These are phyloP conservation scores for Daedaleopsis nitida DNA, from an alignment of 768 basidiomycete genomes.

Conservation along the genomic window DNA sequence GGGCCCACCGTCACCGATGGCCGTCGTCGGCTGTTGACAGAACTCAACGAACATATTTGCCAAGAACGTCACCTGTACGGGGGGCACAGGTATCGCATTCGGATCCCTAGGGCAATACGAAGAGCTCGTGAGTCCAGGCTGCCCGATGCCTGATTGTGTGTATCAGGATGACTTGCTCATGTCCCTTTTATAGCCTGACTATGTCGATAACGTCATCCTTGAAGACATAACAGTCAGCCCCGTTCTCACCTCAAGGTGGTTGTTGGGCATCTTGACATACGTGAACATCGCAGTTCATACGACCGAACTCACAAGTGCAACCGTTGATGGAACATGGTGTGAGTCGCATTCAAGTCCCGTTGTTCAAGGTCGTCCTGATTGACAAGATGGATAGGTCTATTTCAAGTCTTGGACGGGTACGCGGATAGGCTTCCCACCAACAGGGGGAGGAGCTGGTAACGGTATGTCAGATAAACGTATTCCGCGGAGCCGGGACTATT, in stretches of 20 bases:
- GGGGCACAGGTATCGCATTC: constrained; percentile 63
- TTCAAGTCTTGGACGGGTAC: constrained; percentile 59
- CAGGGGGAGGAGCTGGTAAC: constrained; percentile 55
- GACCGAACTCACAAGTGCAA: constrained; percentile 49
- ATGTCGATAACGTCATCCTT: constrained; percentile 52
- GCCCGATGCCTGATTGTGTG: not conserved
- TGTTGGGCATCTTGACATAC: not conserved
- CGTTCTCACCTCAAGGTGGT: not conserved
- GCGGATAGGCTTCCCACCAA: constrained; percentile 53
- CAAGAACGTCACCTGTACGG: constrained; percentile 52
- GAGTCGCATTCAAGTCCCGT: constrained; percentile 14
- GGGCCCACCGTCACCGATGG: not conserved
- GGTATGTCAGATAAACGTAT: constrained; percentile 26
- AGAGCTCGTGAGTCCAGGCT: constrained; percentile 41
- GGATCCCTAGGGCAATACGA: constrained; percentile 61
- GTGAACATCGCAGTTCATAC: constrained; percentile 39
- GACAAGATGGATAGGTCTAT: constrained; percentile 43
- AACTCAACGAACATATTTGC: constrained; percentile 57
- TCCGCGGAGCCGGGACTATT: not conserved
- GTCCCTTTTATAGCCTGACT: constrained; percentile 45
- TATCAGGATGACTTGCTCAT: not conserved
- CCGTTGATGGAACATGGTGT: constrained; percentile 60
- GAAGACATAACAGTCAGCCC: constrained; percentile 46
- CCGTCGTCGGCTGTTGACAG: constrained; percentile 28
- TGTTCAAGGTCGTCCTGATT: not conserved